phyloP scores from a whole-genome alignment of 768 basidiomycete genomes.

The Mycena vulgaris region DNA sequence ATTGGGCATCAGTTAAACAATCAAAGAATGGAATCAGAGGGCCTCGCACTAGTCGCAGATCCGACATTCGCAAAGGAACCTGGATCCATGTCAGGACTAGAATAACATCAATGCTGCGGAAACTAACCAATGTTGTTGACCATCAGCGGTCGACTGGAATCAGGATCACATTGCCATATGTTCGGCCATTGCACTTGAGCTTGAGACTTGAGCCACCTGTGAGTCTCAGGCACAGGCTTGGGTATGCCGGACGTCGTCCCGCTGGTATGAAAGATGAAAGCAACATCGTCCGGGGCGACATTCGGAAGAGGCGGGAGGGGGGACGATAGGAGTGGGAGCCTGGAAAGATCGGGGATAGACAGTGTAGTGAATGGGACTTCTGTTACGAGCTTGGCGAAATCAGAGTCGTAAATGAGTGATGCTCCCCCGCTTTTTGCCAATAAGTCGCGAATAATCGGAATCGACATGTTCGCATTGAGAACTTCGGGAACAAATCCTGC shows the following conservation, averaged over 20 bases:
- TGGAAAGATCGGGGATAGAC: background rate
- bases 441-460: conserved; percentile 12
- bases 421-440: background rate
- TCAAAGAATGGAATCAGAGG: background rate
- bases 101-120: no score
- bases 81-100: no score
- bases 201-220: conserved; percentile 25
- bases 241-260: conserved; percentile 46
- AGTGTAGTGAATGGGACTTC: background rate
- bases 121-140: conserved; percentile 23
- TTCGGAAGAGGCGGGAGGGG: conserved; percentile 7
- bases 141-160: conserved; percentile 5
- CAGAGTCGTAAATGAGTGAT: conserved; percentile 9
- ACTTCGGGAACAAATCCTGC: conserved; percentile 46
- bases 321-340: background rate
- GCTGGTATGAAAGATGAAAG: conserved; percentile 47
- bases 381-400: background rate
- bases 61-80: conserved; percentile 25
- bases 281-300: conserved; percentile 36
- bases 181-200: conserved; percentile 18
- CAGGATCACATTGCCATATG: conserved; percentile 5
- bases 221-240: conserved; percentile 44
- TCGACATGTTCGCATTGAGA: conserved; percentile 31
- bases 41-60: conserved; percentile 17
- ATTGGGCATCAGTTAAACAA: background rate